phyloP scores from a whole-genome alignment of 2,329 filamentous ascomycete species.

The Ceratocystis lukuohia region DNA sequence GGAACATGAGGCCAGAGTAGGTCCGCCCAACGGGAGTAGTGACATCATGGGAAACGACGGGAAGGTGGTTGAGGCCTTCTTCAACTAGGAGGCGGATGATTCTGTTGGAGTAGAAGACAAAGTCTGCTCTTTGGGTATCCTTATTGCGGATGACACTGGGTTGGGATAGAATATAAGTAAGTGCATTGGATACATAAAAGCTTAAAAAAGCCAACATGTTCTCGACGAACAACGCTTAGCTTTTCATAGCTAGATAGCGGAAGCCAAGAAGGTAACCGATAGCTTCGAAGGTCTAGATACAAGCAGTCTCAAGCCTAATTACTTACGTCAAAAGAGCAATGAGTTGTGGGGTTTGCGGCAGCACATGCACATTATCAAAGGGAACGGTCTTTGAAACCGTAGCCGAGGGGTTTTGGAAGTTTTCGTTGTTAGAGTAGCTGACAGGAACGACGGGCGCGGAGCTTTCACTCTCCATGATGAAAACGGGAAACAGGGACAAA shows the following conservation, averaged over 20 bases:
- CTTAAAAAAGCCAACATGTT: background rate
- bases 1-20: conserved; percentile 85
- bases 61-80: conserved; percentile 92
- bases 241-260: background rate
- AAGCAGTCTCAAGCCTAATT: background rate
- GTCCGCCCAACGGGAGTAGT: conserved; percentile 79
- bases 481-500: conserved; percentile 21
- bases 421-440: conserved; percentile 64
- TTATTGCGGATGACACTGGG: conserved; percentile 86
- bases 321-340: conserved; percentile 95
- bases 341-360: conserved; percentile 88
- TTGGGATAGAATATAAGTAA: background rate
- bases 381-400: conserved; percentile 75
- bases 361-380: conserved; percentile 76
- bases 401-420: conserved; percentile 67
- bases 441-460: conserved; percentile 38
- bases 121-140: conserved; percentile 80
- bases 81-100: conserved; percentile 95
- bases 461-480: conserved; percentile 6
- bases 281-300: background rate
- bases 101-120: conserved; percentile 97
- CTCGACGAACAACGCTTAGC: no score
- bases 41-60: conserved; percentile 75
- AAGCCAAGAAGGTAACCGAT: background rate
- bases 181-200: background rate